Evolutionary conservation across 2,329 filamentous ascomycete species (phyloP), one percentile per base, ranked within the genome.

Genomic region (Diaporthe destruens): DNA sequence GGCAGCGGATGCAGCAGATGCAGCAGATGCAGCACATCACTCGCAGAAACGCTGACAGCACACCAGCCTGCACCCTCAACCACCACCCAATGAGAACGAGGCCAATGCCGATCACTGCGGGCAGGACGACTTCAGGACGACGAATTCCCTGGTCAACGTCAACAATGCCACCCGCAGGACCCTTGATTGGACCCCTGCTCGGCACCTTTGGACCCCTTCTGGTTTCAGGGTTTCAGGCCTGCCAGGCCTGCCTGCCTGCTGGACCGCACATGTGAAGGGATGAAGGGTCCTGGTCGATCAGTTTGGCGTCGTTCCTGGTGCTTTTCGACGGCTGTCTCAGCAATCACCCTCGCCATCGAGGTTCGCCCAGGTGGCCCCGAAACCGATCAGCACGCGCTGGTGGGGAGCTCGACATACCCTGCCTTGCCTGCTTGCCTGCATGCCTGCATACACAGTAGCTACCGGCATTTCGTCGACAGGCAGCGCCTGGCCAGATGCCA

Each of bases 151-250:
- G 36, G 56, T 51, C 29, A 51, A 65, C 23, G 25, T 36, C 29
- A 36, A 29, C n/a, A 34, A n/a, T 18, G 20, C 44, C 29, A 20
- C 29, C 36, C 11, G 11, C 11, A 25, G 59, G 29, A 51, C 61
- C 61, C 29, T 65, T 23, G 12, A 6, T 51, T 51, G 61, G 61
- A 65, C 61, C 44, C 61, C 32, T 65, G 61, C 61, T 12, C 61
- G 44, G 44, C 61, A 51, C 61, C 36, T 49, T 51, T 36, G 44
- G 59, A 65, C 44, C 61, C 61, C 61, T 65, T 65, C 61, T 51
- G 61, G 61, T 65, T 65, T 65, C 61, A 65, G 61, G 61, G n/a
- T n/a, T n/a, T n/a, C 61, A 51, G 29, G 29, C 49, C 42, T 8
- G 25, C 25, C 61, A 51, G 29, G 29, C 49, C 42, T 8, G 25